Base-by-base conservation (phyloP, 768 basidiomycete species). In the Stropharia rugosoannulata region DNA sequence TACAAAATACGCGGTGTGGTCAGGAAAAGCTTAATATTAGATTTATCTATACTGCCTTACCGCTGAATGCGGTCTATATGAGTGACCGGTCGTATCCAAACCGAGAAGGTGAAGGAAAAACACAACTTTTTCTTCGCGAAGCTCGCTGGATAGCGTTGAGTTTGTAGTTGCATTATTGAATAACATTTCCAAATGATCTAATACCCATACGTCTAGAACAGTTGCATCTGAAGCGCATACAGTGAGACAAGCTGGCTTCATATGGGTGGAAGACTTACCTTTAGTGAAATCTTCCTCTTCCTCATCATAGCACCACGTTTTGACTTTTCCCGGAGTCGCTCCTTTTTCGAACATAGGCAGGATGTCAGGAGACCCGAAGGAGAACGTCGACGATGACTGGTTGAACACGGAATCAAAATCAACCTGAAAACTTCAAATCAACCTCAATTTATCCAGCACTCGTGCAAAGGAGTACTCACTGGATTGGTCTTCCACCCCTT, bases 341-440 rank as follows among this genome's bases (percentile, higher is more conserved):
- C 90, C 89, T n/a, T 81, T 78, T 7, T 83, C 73, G 62, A 95
- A 95, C 87, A 95, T 94, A 2, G 90, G 91, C 4, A 94, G 69
- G 49, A 95, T 95, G 67, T 95, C 93, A 0, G 93, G 93, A 2
- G 88, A 90, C 0, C 93, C 93, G 56, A 95, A 94, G 1, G 89
- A 87, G 65, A 84, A 95, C 0, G 90, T 90, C 18, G 79, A 73
- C 38, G 78, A 80, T 2, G 90, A 92, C 63, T 85, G 87, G 63
- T 94, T 95, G 69, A 95, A 91, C 12, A 94, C 84, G 1, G 90
- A 92, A 68, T 95, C 92, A 66, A 95, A 94, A 62, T 92, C 83
- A 48, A 94, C 77, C 78, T 79, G 48, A 13, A 44, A 27, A 13
- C 10, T 15, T n/a, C 29, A 25, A 54, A 51, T 46, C 39, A 75